Evolutionary conservation across 768 basidiomycete genomes (phyloP), one percentile per base, ranked within the genome.

Genomic region (Tricholoma sp.): DNA sequence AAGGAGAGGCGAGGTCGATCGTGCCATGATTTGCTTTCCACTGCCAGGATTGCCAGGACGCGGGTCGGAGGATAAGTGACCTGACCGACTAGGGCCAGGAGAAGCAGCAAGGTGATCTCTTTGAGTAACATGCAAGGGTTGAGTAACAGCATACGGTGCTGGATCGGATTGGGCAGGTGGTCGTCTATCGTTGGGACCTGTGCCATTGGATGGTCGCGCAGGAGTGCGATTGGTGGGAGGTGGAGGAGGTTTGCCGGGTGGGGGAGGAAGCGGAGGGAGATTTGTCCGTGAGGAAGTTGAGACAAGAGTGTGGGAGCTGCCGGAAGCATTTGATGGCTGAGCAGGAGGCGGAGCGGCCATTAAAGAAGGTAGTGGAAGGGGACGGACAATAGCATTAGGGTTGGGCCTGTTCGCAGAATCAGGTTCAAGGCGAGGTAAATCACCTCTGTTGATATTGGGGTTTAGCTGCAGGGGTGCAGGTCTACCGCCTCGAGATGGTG

Each of bases 381-480:
- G 83, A 7, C 79, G 78, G 34, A 80, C 63, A 41, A 59, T 56
- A 62, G 66, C 68, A 58, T 59, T 66, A 50, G 68, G 59, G 60
- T 65, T 66, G 69, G 66, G 65, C 49, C 63, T 52, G 24, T 73
- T 70, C 20, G 78, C 78, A n/a, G 85, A 81, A 59, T 89, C 88
- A 15, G 81, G 78, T 13, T 89, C 80, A 55, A 93, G 75, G 17
- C 83, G 83, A 6, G 92, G 92, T 1, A 94, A 81, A 65, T 88
- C 86, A 13, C 76, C 72, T 39, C 84, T 75, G 3, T 74, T 74
- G 10, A 77, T 67, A 57, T 77, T 78, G 0, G 77, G 76, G 15
- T 81, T 77, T 9, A 96, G 76, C 61, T 88, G 83, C n/a, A 96
- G 74, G 0, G 94, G 93, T 0, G 93, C 88, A 4, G 93, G 94